Base-by-base conservation (phyloP, 2,329 filamentous ascomycete species). In the Aspergillus brasiliensis region DNA sequence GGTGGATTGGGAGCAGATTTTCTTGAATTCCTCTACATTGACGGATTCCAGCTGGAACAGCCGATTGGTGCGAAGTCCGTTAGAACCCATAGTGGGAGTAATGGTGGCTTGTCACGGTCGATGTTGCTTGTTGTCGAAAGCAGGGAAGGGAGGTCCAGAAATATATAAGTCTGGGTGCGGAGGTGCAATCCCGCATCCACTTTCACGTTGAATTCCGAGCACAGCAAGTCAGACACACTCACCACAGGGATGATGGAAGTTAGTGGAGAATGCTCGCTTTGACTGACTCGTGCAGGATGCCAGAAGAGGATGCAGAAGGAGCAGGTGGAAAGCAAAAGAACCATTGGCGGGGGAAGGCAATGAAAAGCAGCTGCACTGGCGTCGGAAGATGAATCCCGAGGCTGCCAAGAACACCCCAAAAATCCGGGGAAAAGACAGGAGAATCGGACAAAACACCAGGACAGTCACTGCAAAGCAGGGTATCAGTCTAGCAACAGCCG, bases 1-100 rank as follows among this genome's bases (percentile, higher is more conserved):
- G 7, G 73, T 69, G 10, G 68, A 76, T 51, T 79, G 77, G 2
- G 77, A 78, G 64, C 79, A 84, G 27, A 84, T 71, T 2, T 68
- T 65, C 60, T 77, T 73, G 66, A 85, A 82, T 2, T 76, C 73
- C 3, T 78, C 67, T 2, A 85, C 64, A 0, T 65, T 34, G 6
- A 66, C 27, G 1, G 67, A 62, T 11, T 60, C 52, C 2, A 61
- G 8, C 5, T 67, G 49, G 58, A 69, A 72, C 27, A 71, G 64
- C 27, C 72, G 67, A 40, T 42, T 62, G 3, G 38, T 42, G n/a
- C 11, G 13, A 13, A 42, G 23, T 19, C 31, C 53, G 23, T 48
- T 56, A 8, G 44, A 34, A 11, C 52, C 52, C 52, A 55, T 55
- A 15, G 8, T 54, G 34, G 8, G 2, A 3, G 42, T 27, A 15